Base-by-base conservation (phyloP, 805 yeast genomes). In the Candida palmyrensis region DNA sequence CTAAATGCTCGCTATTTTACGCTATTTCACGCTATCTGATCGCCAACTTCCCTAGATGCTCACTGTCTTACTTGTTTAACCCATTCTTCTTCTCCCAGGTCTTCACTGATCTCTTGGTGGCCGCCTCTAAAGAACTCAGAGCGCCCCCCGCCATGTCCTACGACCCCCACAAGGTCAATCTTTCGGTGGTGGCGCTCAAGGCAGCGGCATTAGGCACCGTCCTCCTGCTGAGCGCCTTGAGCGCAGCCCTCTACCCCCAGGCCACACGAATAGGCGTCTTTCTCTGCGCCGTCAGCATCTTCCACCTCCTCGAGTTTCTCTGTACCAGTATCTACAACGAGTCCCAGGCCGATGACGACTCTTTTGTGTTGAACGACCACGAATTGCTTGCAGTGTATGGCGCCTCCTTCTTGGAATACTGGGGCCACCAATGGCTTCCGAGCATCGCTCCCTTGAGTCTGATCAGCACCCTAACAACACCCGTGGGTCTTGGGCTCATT, bases 281-380 rank as follows among this genome's bases (percentile, higher is more conserved):
- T 16, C 37, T 82, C 7, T 53, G 68, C 8, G 53, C 73, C 1
- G 51, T 84, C 7, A 54, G 81, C 3, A 18, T 69, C 0, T 92
- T 90, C 59, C 97, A 92, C 53, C 73, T 84, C 45, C 52, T 85
- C 14, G 98, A 92, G 59, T 92, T 80, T 53, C 75, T 72, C 47
- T 72, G 78, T 25, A 92, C 98, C 0, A 88, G 95, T 0, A 59
- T 64, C 32, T 87, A 68, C 58, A 88, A 90, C 49, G 68, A 78
- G 3, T 54, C 65, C 3, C 77, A 79, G 47, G 82, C 81, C 1
- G 78, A 77, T 26, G 71, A 71, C 35, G 87, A 83, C 44, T 87
- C 66, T 21, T 62, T 62, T 36, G 55, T 62, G 8, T 37, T 62
- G 27, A 46, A 41, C 18, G 68, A 62, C 39, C 29, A 42, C 5